These are phyloP conservation scores for Camelina sativa DNA, from an alignment of 345 rosid species.

Conservation along the genomic window DNA sequence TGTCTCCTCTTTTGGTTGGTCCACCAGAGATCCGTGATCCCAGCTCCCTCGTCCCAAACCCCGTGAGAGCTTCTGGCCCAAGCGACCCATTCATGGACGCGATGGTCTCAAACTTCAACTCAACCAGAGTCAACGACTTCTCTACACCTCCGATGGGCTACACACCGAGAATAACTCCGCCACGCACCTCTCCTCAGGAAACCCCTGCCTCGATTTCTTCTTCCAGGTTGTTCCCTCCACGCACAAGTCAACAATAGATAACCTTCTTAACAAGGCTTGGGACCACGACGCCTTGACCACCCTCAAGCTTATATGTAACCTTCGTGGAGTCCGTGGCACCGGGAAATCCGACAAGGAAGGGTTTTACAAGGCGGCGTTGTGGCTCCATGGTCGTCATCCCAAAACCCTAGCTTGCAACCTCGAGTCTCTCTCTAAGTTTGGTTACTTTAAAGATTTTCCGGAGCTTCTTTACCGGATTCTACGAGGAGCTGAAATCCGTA, in stretches of 20 bases:
- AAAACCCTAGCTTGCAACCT: constrained; percentile 62
- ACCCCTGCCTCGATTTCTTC: constrained; percentile 68
- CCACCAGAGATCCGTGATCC: constrained; percentile 51
- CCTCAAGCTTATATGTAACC: constrained; percentile 65
- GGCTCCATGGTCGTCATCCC: constrained; percentile 66
- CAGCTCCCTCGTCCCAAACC: background rate
- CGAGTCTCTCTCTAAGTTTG: constrained; percentile 49
- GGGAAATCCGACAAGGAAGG: constrained; percentile 75
- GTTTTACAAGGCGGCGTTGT: constrained; percentile 59
- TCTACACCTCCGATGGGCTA: constrained; percentile 44
- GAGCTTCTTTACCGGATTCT: constrained; percentile 69
- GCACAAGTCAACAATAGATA: constrained; percentile 37
- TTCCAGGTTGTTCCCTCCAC: constrained; percentile 64
- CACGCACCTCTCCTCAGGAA: constrained; percentile 51
- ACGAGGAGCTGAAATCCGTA: constrained; percentile 52
- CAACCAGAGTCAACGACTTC: background rate
- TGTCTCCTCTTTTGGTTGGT: constrained; percentile 51
- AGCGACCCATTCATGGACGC: constrained; percentile 48
- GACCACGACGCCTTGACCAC: constrained; percentile 54
- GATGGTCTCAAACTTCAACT: constrained; percentile 52
- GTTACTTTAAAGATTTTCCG: constrained; percentile 66
- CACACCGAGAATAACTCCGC: constrained; percentile 51
- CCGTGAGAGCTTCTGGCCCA: background rate
- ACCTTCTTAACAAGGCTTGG: constrained; percentile 54
- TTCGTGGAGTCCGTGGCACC: constrained; percentile 70